A percentile compares a stretch with the other conserved stretches of the same genome.
Conservation (phyloP, 768 basidiomycete genomes). For the Hemileccinum rubropunctum region DNA sequence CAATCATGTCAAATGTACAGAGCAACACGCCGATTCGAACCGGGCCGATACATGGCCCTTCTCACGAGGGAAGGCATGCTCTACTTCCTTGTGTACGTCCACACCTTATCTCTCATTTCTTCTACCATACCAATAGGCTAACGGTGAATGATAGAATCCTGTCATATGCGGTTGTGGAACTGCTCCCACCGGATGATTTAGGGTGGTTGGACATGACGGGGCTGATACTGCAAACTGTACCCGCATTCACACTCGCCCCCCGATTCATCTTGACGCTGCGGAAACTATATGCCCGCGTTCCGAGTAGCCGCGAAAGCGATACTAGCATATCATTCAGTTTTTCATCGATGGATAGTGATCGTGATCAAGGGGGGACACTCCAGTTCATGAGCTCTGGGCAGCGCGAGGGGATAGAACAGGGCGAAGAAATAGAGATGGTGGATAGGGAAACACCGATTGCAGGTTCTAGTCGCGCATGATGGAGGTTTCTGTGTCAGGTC, state of each 20-base stretch:
- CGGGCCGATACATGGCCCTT: not conserved
- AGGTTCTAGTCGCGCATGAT: too few species aligned
- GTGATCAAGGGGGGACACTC: too few species aligned
- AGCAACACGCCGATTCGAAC: not conserved
- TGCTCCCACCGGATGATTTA: not conserved
- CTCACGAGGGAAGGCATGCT: not conserved
- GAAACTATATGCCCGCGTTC: not conserved
- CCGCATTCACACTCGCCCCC: not conserved
- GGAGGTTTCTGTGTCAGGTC: too few species aligned
- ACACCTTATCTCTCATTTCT: too few species aligned
- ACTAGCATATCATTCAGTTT: not conserved
- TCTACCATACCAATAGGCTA: not conserved
- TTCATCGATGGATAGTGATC: not conserved
- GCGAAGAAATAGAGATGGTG: too few species aligned
- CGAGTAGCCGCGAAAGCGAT: not conserved
- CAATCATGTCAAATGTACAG: not conserved
- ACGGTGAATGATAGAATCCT: not conserved
- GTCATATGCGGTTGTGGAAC: not conserved
- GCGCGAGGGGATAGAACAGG: too few species aligned
- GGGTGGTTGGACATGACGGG: not conserved
- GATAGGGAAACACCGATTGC: too few species aligned
- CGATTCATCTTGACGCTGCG: not conserved
- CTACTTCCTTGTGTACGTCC: not conserved
- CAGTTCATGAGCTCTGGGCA: too few species aligned
- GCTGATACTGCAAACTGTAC: not conserved